Base-by-base conservation (phyloP, 1,284 basidiomycete genomes). In the Pholiota adiposa region DNA sequence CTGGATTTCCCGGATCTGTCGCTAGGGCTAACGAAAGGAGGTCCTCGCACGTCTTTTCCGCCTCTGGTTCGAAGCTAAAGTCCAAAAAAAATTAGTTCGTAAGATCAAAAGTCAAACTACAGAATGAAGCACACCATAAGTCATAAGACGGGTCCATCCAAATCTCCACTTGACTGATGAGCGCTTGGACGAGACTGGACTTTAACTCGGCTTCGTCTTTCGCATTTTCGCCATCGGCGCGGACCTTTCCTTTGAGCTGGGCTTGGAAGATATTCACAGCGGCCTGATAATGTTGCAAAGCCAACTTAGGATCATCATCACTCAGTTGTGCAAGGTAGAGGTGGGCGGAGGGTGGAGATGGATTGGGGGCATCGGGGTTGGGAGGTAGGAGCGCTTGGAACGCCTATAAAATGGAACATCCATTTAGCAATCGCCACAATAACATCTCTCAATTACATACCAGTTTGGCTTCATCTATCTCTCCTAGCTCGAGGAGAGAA, bases 61-160 rank as follows among this genome's bases (percentile, higher is more conserved):
- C 93, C 40, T 86, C 81, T 7, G 87, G 85, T 69, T 94, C 93
- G 67, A 93, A 89, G 72, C 94, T 96, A 62, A 0, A 33, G 25
- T 8, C 6, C n/a, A 27, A 7, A 11, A 49, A 50, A 55, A 54
- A n/a, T n/a, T n/a, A n/a, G n/a, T 44, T 53, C 11, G 25, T 23
- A 57, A 31, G 56, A 31, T 33, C 40, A 31, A 34, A 44, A 4
- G 11, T 25, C 3, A 21, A 14, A 29, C 14, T 29, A 23, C 43
- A 18, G n/a, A 29, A 33, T 29, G 34, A 51, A n/a, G 40, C 87
- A 59, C 68, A 93, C 96, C 96, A 97, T 49, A 98, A 79, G 78
- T 97, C 94, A 65, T 89, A 88, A 1, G 82, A 82, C 25, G 89
- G 90, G 68, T 96, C 93, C 90, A 98, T 95, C 92, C 95, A 98